These are phyloP conservation scores for Trichoderma arundinaceum DNA, from an alignment of 2,329 filamentous ascomycete genomes.

Conservation along the genomic window DNA sequence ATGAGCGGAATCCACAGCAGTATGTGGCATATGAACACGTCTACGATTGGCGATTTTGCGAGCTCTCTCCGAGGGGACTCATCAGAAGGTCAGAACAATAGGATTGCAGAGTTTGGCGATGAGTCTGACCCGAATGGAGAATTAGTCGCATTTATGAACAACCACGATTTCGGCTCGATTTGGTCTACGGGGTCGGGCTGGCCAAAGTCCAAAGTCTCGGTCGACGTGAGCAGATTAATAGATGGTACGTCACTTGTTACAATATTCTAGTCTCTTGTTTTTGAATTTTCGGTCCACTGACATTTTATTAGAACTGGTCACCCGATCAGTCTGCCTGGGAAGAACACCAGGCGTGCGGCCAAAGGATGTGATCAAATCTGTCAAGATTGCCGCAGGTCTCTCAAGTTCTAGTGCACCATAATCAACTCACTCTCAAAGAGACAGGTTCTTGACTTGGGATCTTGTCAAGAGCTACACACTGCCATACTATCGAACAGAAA, in stretches of 20 bases:
- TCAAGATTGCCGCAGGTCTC: slow-evolving; percentile 40
- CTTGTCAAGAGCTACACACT: neutral
- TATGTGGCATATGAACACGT: slow-evolving; percentile 9
- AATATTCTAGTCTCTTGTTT: neutral
- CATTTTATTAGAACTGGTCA: slow-evolving; percentile 44
- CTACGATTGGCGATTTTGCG: slow-evolving; percentile 2
- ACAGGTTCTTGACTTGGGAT: neutral
- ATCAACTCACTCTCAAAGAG: neutral
- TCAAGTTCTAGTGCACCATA: neutral
- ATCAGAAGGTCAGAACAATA: slow-evolving; percentile 4
- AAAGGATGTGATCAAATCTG: slow-evolving; percentile 45
- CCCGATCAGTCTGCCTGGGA: slow-evolving; percentile 48
- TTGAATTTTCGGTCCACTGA: neutral
- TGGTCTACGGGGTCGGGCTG: slow-evolving; percentile 33
- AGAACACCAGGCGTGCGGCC: slow-evolving; percentile 48
- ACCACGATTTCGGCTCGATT: slow-evolving; percentile 20
- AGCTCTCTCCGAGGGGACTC: slow-evolving; percentile 10
- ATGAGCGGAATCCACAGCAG: neutral
- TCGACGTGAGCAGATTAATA: slow-evolving; percentile 45
- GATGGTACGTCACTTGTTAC: slow-evolving; percentile 39
- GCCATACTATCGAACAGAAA: neutral
- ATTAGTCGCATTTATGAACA: slow-evolving; percentile 17
- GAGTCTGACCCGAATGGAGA: slow-evolving; percentile 8
- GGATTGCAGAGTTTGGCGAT: neutral
- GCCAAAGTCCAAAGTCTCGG: slow-evolving; percentile 43